Conservation (phyloP, 345 rosid species). For the Turritis glabra region DNA sequence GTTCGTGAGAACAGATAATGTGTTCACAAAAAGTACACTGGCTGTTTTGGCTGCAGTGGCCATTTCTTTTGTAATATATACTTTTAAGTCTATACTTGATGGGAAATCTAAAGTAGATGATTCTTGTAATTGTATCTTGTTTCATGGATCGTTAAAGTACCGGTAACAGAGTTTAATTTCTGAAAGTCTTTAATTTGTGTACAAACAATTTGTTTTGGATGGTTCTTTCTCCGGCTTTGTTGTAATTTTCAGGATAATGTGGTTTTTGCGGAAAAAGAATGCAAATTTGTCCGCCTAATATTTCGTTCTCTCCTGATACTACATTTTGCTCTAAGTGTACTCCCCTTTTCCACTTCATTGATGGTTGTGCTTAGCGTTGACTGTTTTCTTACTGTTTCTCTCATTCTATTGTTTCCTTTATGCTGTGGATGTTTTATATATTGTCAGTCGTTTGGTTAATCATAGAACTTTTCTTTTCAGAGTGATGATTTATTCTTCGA, state of each 20-base stretch:
- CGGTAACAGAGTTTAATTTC: background rate
- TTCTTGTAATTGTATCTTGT: slow-evolving; percentile 15
- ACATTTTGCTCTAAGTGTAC: background rate
- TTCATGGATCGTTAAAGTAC: background rate
- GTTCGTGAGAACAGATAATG: slow-evolving; percentile 3
- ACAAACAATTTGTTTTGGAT: background rate
- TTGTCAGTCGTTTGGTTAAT: too few species aligned
- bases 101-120: slow-evolving; percentile 3
- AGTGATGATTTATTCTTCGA: background rate
- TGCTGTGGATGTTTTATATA: too few species aligned
- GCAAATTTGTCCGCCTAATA: background rate
- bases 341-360: background rate
- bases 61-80: slow-evolving; percentile 4
- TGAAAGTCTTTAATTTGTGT: slow-evolving; percentile 8
- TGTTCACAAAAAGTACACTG: background rate
- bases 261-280: background rate
- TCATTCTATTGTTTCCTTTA: background rate
- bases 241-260: background rate
- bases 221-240: slow-evolving; percentile 8
- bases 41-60: slow-evolving; percentile 22
- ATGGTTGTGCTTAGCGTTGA: background rate
- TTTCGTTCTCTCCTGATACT: slow-evolving; percentile 5
- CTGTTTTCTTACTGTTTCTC: slow-evolving; percentile 4
- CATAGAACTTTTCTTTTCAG: slow-evolving; percentile 1
- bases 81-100: background rate